Base-by-base conservation (phyloP, 805 yeast genomes). In the Candida chauliodis region DNA sequence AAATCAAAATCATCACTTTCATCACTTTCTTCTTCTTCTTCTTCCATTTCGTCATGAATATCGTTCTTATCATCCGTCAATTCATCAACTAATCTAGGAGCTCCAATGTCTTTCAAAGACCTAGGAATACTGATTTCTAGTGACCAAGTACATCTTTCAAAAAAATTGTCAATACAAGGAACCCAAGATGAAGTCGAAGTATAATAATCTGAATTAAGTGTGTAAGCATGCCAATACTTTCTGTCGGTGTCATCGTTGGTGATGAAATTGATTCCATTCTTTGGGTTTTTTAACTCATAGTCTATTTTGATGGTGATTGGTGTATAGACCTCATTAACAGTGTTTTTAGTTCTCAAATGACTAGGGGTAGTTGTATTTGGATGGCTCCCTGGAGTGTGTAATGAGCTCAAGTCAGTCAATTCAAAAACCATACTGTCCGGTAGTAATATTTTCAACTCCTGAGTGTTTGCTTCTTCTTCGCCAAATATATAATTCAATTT, bases 111-210 rank as follows among this genome's bases (percentile, higher is more conserved):
- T 26, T 78, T 77, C 1, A 90, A 71, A 0, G 91, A 81, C 50
- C 86, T 75, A 0, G 97, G 96, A 2, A 88, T 79, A 44, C 81
- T 78, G n/a, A 93, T 68, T 53, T 87, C 95, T 8, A 93, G 56
- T 45, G 89, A 89, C 98, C 98, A 93, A 1, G 96, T 84, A 30
- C 85, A 83, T 44, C 87, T 76, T 50, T 89, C 96, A 76, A 90
- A 83, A 22, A 89, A 58, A 31, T 83, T 85, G 47, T 93, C 97
- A 5, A 93, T 73, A 55, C 99, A 93, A 0, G 99, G 99, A 34
- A 93, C 84, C 99, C 99, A 93, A n/a, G 89, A 83, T 2, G 96
- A 86, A 0, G 98, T 85, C 11, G 93, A 78, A 3, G 84, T 72
- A 13, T 88, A 87, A 31, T 81, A 61, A 20, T 87, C 89, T 4